phyloP scores from a whole-genome alignment of 257 asterid species.

The Handroanthus guayacan region DNA sequence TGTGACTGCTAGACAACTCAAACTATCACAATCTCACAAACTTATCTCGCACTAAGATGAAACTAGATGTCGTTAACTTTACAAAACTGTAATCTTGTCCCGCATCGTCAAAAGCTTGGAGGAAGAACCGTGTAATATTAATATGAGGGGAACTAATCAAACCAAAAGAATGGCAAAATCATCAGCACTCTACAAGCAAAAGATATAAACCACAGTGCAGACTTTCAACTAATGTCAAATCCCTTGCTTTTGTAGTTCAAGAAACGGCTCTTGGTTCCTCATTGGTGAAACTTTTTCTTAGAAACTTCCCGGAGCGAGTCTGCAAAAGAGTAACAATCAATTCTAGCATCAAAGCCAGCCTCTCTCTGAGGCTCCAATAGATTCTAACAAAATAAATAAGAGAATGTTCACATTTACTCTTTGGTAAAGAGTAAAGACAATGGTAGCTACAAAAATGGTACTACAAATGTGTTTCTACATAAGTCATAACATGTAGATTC shows the following conservation, averaged over 20 bases:
- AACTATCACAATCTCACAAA: constrained; percentile 31
- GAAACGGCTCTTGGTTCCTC: constrained; percentile 54
- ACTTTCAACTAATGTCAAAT: constrained; percentile 24
- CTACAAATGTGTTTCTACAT: neutral
- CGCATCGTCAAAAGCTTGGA: constrained; percentile 21
- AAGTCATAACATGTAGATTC: neutral
- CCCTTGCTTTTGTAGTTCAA: constrained; percentile 40
- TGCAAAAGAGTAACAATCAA: constrained; percentile 44
- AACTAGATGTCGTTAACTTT: constrained; percentile 31
- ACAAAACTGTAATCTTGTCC: constrained; percentile 21
- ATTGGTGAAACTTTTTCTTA: constrained; percentile 31
- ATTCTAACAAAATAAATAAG: neutral
- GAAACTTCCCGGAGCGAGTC: constrained; percentile 44
- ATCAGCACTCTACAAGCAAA: constrained; percentile 32
- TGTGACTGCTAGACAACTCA: constrained; percentile 25
- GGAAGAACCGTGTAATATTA: constrained; percentile 11
- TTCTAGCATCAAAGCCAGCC: constrained; percentile 17
- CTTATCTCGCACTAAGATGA: constrained; percentile 9
- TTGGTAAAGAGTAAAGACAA: neutral
- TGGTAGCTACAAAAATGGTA: neutral
- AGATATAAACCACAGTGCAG: constrained; percentile 16
- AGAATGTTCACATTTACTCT: neutral
- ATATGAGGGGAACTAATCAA: neutral
- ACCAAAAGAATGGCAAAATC: constrained; percentile 8
- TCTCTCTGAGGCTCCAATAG: constrained; percentile 5